Conservation (phyloP, 306 rosid species). For the Trifolium fragiferum region DNA sequence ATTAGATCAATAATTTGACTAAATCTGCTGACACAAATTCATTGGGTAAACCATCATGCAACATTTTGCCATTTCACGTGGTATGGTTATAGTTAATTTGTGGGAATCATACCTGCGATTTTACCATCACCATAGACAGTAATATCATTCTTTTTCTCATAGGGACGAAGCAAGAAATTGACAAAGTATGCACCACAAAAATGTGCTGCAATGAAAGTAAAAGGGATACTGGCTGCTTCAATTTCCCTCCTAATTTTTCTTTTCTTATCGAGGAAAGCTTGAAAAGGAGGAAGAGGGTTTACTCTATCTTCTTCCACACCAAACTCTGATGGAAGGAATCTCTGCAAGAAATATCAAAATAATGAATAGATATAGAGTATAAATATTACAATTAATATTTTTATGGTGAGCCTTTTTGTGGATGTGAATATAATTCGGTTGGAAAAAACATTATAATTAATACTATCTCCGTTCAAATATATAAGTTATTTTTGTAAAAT, state of each 20-base stretch:
- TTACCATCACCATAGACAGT: slow-evolving; percentile 52
- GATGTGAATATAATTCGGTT: no score
- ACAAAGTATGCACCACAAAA: slow-evolving; percentile 55
- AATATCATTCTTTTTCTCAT: not conserved
- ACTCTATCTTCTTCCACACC: slow-evolving; percentile 50
- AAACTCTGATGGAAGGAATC: slow-evolving; percentile 57
- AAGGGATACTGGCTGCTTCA: slow-evolving; percentile 51
- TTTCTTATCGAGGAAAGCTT: slow-evolving; percentile 45
- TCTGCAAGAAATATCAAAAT: slow-evolving; percentile 36
- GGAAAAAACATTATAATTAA: no score
- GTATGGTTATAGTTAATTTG: no score
- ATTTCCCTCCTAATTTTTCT: slow-evolving; percentile 44
- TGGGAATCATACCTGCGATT: slow-evolving; percentile 39
- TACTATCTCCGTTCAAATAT: no score
- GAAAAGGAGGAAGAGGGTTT: slow-evolving; percentile 49
- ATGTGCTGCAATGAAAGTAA: slow-evolving; percentile 49
- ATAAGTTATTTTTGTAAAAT: no score
- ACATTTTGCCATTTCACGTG: no score
- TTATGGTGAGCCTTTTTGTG: no score
- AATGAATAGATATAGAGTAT: no score
- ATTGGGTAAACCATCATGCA: no score
- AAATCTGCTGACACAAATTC: no score
- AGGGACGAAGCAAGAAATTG: slow-evolving; percentile 47
- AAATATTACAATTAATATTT: no score
- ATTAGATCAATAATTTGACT: no score